Evolutionary conservation across 768 basidiomycete genomes (phyloP), one percentile per base, ranked within the genome.

Genomic region (Termitomyces sp.): DNA sequence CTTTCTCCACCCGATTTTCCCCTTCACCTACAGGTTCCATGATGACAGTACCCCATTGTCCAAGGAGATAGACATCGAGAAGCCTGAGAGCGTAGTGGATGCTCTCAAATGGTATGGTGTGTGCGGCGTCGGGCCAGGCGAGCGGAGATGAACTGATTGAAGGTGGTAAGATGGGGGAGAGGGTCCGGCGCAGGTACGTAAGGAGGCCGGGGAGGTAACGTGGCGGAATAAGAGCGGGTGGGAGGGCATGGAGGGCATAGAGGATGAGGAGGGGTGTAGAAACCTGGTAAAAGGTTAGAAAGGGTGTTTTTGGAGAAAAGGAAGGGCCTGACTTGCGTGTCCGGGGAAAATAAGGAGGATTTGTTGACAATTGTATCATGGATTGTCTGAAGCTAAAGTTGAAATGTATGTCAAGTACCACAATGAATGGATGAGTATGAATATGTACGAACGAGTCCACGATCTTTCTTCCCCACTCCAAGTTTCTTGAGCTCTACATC

Each of bases 51-150:
- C 61, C 64, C 86, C 86, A 89, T 44, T 80, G 78, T 1, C 78
- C 81, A 9, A 90, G 70, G 1, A 91, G 75, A 65, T 79, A 86
- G 1, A 78, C 73, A 61, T 91, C 89, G 9, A 91, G 64, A 1
- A 90, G 71, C 20, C 75, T 74, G 35, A 91, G 73, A 60, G 84
- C 81, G 32, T 81, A 75, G 60, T 82, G 77, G 3, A 85, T 70
- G 64, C 78, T 80, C 18, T 74, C 70, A 38, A 82, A 70, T 6
- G 77, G 71, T 16, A 68, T 56, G 2, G 57, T 35, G 1, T 56
- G 45, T 16, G 64, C 58, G 2, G 66, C 48, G 18, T 70, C 68
- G 2, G 56, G 63, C 70, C 71, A 73, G 26, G 65, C 75, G 58
- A 63, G 73, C 48, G 54, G 72, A 64, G 52, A 75, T 7, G 73